Conservation (phyloP, 2,329 filamentous ascomycete species). For the Teratosphaeria gauchensis region DNA sequence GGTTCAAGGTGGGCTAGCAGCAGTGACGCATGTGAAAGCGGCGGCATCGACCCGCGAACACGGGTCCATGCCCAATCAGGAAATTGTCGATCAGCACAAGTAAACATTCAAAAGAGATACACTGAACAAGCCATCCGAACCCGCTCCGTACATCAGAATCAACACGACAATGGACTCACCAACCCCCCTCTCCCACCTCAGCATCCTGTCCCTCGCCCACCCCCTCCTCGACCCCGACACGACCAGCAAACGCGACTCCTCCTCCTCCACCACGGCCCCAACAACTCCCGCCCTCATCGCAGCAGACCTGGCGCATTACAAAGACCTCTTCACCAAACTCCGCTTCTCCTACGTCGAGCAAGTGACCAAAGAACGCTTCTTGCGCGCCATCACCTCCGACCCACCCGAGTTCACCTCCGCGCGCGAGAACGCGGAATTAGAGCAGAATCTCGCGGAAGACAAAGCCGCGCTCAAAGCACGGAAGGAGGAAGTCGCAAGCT, state of each 20-base stretch:
- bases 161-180: neutral
- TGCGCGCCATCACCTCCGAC: constrained; percentile 83
- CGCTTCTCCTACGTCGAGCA: constrained; percentile 97
- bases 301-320: constrained; percentile 81
- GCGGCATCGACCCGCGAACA: neutral
- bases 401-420: constrained; percentile 76
- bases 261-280: neutral
- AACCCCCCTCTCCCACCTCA: neutral
- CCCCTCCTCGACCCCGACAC: constrained; percentile 4
- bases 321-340: constrained; percentile 89
- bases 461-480: constrained; percentile 70
- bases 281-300: constrained; percentile 63
- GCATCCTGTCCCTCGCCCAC: constrained; percentile 6
- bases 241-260: constrained; percentile 4
- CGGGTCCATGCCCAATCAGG: neutral
- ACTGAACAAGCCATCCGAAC: neutral
- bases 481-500: constrained; percentile 66
- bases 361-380: constrained; percentile 96
- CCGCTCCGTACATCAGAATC: neutral
- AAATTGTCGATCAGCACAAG: neutral
- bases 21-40: neutral
- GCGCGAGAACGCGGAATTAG: constrained; percentile 70
- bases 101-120: neutral
- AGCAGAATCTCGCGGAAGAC: constrained; percentile 56
- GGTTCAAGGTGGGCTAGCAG: neutral